Base-by-base conservation (phyloP, 2,329 filamentous ascomycete genomes). In the Nothophaeocryptopus gaeumannii region DNA sequence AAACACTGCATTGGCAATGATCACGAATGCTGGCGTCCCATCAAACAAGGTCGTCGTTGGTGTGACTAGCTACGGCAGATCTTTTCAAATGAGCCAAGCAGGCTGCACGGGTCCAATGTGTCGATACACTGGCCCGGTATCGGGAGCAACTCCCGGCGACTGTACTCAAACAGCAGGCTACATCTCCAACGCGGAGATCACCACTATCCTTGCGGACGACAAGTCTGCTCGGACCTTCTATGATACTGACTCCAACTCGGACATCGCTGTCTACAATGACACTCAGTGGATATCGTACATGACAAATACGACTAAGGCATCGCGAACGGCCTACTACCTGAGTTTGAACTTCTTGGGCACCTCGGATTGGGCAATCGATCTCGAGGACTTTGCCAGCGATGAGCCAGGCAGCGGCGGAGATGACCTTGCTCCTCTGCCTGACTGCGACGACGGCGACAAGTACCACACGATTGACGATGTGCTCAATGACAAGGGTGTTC, bases 301-400 rank as follows among this genome's bases (percentile, higher is more conserved):
- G 55, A 47, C 31, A 34, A 49, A 58, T 5, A 44, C 55, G 2
- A 64, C 53, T 16, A 67, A 70, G 30, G 30, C 41, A 2, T 29
- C 13, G 4, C 63, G 68, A 2, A 45, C 38, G 2, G 52, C 45
- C 4, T 44, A 38, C 12, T 62, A 59, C 36, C 50, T 61, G 8
- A 20, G 44, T 0, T 56, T 63, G 38, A 67, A 67, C 49, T 67
- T 69, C 50, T 63, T 53, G 8, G 69, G 70, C 8, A 64, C 52
- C 2, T 58, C 58, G 2, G 69, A 72, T 51, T 73, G 69, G 70
- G 69, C 70, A 5, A 52, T 68, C 8, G 70, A 72, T 47, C 44
- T 52, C n/a, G 32, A 50, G n/a, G n/a, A n/a, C n/a, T n/a, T n/a
- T n/a, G n/a, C n/a, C n/a, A n/a, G n/a, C n/a, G n/a, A n/a, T n/a